phyloP scores from a whole-genome alignment of 140 eudicot species.

The Erigeron philadelphicus region DNA sequence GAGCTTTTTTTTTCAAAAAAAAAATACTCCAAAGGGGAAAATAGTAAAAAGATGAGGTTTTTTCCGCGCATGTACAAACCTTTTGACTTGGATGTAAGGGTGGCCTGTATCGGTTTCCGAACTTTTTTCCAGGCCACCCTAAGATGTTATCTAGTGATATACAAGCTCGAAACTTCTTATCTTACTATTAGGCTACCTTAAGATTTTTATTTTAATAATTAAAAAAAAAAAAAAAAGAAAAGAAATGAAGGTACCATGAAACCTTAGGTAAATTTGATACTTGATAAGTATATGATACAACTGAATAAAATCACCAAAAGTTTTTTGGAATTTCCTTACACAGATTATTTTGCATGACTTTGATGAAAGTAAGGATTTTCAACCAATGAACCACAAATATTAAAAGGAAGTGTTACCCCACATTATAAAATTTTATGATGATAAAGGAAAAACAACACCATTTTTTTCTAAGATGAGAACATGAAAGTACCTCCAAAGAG shows the following conservation, averaged over 20 bases:
- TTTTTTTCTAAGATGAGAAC: conserved; percentile 17
- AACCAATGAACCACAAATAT: neutral
- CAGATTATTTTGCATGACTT: neutral
- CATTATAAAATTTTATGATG: neutral
- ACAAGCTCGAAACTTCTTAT: too few species aligned
- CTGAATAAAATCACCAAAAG: conserved; percentile 13
- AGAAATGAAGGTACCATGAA: neutral
- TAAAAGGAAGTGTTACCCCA: conserved; percentile 24
- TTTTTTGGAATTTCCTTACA: neutral
- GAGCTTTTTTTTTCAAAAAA: too few species aligned
- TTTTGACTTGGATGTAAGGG: too few species aligned
- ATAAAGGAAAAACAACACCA: conserved; percentile 9
- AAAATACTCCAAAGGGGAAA: too few species aligned
- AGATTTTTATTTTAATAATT: too few species aligned
- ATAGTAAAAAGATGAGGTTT: too few species aligned
- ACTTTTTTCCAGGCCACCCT: too few species aligned
- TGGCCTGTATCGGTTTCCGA: too few species aligned
- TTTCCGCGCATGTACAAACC: too few species aligned
- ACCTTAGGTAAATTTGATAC: neutral
- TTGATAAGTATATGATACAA: neutral
- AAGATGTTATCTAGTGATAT: too few species aligned
- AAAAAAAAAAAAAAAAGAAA: too few species aligned
- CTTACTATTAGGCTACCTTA: neutral
- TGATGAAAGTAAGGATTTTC: neutral
- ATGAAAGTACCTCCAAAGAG: conserved; percentile 24